phyloP scores from a whole-genome alignment of 805 yeast species.

The Yarrowia yakushimensis region DNA sequence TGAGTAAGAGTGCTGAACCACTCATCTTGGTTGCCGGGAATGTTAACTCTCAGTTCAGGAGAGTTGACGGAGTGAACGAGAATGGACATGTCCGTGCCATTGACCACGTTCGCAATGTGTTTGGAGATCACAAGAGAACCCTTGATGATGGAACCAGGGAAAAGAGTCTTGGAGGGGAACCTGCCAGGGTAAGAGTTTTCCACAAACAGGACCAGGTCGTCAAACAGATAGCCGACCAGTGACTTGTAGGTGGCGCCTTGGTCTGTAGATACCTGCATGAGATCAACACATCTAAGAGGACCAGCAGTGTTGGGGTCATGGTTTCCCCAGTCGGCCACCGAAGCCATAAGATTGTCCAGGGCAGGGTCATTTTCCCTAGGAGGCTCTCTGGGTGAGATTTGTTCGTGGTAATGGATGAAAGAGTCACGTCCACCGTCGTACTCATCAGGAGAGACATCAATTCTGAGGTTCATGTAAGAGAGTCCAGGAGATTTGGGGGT shows the following conservation, averaged over 20 bases:
- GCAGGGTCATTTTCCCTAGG: background rate
- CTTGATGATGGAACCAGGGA: slow-evolving; percentile 12
- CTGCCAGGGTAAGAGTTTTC: slow-evolving; percentile 4
- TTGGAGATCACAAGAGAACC: slow-evolving; percentile 6
- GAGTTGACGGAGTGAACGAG: background rate
- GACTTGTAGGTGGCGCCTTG: background rate
- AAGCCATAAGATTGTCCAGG: background rate
- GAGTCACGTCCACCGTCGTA: slow-evolving; percentile 11
- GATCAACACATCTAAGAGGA: background rate
- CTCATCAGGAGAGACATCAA: background rate
- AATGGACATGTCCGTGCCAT: background rate
- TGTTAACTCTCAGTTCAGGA: background rate
- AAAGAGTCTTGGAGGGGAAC: background rate
- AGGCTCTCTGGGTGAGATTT: background rate
- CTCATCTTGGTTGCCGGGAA: background rate
- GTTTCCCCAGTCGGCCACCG: background rate
- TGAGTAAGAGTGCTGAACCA: background rate
- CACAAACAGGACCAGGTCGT: slow-evolving; percentile 4
- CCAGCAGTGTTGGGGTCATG: slow-evolving; percentile 2
- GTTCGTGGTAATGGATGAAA: background rate
- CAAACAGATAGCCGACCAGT: slow-evolving; percentile 8
- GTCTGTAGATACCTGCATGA: slow-evolving; percentile 4
- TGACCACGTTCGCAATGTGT: background rate
- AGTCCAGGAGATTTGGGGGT: background rate
- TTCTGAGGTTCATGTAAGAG: background rate